These are phyloP conservation scores for Schizochytrium sp. DNA, from an alignment of 108 stramenopile species.

Conservation along the genomic window DNA sequence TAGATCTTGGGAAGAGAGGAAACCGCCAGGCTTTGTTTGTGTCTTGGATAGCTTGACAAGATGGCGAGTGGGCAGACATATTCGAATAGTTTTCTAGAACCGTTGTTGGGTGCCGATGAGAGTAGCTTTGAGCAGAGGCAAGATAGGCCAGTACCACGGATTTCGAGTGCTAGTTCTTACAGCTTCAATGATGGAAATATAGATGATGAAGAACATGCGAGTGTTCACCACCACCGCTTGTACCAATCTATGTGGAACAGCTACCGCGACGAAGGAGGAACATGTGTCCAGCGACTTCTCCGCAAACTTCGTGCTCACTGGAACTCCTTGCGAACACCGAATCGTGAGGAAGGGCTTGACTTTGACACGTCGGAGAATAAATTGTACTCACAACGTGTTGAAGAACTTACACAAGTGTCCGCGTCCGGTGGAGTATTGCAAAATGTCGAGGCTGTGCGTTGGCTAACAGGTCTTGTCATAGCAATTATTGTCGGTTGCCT, in stretches of 20 bases:
- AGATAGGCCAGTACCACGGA: neutral
- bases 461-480: slow-evolving; percentile 48
- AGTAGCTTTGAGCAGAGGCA: slow-evolving; percentile 5
- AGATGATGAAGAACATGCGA: neutral
- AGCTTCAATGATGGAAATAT: neutral
- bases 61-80: too few relatives aligned
- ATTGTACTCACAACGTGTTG: slow-evolving; percentile 43
- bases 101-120: slow-evolving; percentile 29
- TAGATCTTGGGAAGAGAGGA: too few relatives aligned
- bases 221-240: neutral
- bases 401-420: neutral
- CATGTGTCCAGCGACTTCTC: slow-evolving; percentile 26
- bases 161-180: neutral
- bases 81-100: neutral
- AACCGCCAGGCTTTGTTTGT: too few relatives aligned
- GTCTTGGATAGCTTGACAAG: too few relatives aligned
- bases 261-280: neutral
- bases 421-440: neutral
- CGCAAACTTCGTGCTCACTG: slow-evolving; percentile 22
- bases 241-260: neutral
- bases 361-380: slow-evolving; percentile 55
- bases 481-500: slow-evolving; percentile 5
- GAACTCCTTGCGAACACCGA: slow-evolving; percentile 56
- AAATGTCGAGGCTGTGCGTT: slow-evolving; percentile 9
- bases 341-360: slow-evolving; percentile 54